Base-by-base conservation (phyloP, 2,329 filamentous ascomycete genomes). In the Cercospora zeae-maydis region DNA sequence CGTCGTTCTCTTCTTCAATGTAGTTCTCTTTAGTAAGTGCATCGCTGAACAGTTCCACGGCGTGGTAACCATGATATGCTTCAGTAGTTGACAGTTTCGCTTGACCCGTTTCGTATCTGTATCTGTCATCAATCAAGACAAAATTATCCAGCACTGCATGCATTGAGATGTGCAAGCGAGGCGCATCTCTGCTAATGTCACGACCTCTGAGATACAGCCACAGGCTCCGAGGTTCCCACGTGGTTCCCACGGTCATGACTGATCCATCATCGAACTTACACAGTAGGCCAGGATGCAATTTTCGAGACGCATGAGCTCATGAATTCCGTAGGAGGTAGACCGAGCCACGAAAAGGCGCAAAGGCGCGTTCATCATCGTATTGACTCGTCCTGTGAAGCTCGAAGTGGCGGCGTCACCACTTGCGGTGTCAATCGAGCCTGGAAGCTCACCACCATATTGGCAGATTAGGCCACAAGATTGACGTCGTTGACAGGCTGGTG, bases 51-150 rank as follows among this genome's bases (percentile, higher is more conserved):
- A 83, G 75, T 0, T 76, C 77, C 4, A 79, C 79, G 21, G 77
- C 80, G 51, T 79, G 79, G 61, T 78, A 80, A 75, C 77, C 80
- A 71, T 85, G 82, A 54, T 79, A 79, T 10, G 75, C 71, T 67
- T 80, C 80, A 19, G 71, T 69, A 11, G 66, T 63, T 31, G 74
- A 68, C 70, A 68, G 11, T 34, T 62, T 67, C 66, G 39, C 59
- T 36, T 63, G 57, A 51, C 63, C n/a, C 10, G 65, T 54, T 30
- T 68, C 64, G 7, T 71, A 63, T 13, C 82, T 71, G 63, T 79
- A 75, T 5, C 80, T 77, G 63, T 86, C 83, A 66, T 87, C 84
- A 65, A 84, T 78, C 3, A 82, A 71, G 2, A 84, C 81, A 21
- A 86, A 68, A 19, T 81, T 77, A 19, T 81, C 77, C 31, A 86